Evolutionary conservation across 108 stramenopile species (phyloP), one percentile per base, ranked within the genome.

Genomic region (Pseudonitzschia multistriata): DNA sequence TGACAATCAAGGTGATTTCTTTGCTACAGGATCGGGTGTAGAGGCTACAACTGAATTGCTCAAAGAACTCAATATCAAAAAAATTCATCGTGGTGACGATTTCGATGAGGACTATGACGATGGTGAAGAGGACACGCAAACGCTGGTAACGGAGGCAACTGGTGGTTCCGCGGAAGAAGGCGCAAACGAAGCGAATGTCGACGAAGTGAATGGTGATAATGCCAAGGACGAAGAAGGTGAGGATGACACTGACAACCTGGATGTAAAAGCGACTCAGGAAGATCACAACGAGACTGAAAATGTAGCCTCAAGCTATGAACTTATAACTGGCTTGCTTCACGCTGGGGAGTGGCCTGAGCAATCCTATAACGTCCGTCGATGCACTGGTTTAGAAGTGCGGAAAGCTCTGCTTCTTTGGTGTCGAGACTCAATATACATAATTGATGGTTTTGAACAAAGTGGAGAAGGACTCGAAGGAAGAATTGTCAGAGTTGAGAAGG

Each of bases 381-480:
- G 94, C 72, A 92, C 94, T 53, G 94, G 94, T 37, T 76, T 95
- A 47, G 94, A 95, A 74, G 94, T 95, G 22, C 66, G 86, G 11
- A 87, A 92, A 66, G 91, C 90, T 19, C 68, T 95, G 24, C 80
- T 95, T 57, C 83, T 92, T 5, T 91, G 86, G 83, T 92, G 91
- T 59, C 81, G 71, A 4, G 82, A 91, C 63, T 88, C 91, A 19
- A 68, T 95, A 34, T 95, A 95, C 60, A 85, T 95, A 35, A 86
- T 95, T 45, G 94, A 95, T 71, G 94, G 94, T 1, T 95, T 92
- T 69, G 90, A 95, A 67, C 87, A 88, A 70, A 87, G 77, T 49
- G 90, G 89, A 34, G 88, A 88, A 77, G 93, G 88, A 24, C 75
- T 91, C 37, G 86, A 92, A 60, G 89, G 89, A 8, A 87, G 81